Conservation (phyloP, 371 early-diverging fungal genomes). For the Mucor indicus region DNA sequence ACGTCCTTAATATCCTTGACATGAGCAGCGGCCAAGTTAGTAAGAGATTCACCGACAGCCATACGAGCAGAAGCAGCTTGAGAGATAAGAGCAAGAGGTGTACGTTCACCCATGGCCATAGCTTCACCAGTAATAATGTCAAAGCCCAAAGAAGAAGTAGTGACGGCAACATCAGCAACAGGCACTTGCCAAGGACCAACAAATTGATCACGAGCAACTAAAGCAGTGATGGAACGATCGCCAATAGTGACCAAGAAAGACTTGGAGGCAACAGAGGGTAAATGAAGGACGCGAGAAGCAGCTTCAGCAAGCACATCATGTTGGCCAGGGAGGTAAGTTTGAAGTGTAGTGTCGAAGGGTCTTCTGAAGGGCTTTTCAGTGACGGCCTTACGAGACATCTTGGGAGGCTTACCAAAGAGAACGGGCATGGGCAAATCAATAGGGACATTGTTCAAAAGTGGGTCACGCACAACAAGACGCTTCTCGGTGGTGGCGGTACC, state of each 20-base stretch:
- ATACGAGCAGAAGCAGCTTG: conserved; percentile 92
- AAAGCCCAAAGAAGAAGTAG: conserved; percentile 69
- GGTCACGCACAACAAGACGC: conserved; percentile 78
- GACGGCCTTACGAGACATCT: conserved; percentile 79
- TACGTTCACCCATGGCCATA: conserved; percentile 97
- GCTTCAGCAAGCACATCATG: conserved; percentile 56
- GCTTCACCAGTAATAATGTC: conserved; percentile 84
- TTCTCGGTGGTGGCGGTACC: conserved; percentile 88
- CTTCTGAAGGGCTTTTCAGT: conserved; percentile 52
- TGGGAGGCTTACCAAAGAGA: conserved; percentile 94
- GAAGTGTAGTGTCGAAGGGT: conserved; percentile 63
- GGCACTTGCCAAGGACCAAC: conserved; percentile 98
- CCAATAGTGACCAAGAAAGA: conserved; percentile 96
- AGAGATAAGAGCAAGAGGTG: conserved; percentile 81
- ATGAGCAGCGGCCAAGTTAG: conserved; percentile 89
- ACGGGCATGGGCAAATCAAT: conserved; percentile 95
- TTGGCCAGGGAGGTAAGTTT: conserved; percentile 51
- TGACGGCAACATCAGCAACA: conserved; percentile 94
- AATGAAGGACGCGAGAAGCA: conserved; percentile 72
- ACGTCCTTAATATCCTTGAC: conserved; percentile 67
- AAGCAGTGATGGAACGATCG: conserved; percentile 91
- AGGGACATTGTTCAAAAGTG: conserved; percentile 59
- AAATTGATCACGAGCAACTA: conserved; percentile 95
- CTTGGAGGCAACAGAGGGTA: conserved; percentile 91
- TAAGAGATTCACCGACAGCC: conserved; percentile 91